Base-by-base conservation (phyloP, 2,329 filamentous ascomycete species). In the Neonectria punicea region DNA sequence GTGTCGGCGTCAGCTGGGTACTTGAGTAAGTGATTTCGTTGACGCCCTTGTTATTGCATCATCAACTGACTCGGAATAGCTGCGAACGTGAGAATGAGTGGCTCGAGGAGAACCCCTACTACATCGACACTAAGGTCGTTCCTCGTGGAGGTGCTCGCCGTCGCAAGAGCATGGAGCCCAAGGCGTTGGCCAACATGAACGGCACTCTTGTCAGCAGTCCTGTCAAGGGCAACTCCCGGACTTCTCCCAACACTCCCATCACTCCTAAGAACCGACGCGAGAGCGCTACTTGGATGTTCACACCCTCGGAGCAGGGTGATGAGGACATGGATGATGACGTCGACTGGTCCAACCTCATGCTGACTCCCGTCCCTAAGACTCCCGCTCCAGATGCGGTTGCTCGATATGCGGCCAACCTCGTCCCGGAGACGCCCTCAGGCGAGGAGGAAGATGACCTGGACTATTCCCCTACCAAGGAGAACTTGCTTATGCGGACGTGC, bases 1-100 rank as follows among this genome's bases (percentile, higher is more conserved):
- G 93, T 79, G 93, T 97, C 60, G 93, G 93, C 54, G 92, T 97
- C 51, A 90, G 90, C 69, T 97, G 93, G 93, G 92, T 96, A 59
- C 85, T 97, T 67, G 93, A 97, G 91, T 93, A 87, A 86, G 90
- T 87, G 6, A 28, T 51, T 39, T 13, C 8, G 14, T 39, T 10
- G 0, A 4, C 9, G 11, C 10, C 6, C 5, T 13, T 18, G 1
- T 54, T 51, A 51, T 51, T 57, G 16, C n/a, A 50, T 5, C 39
- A n/a, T 66, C 3, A 20, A 68, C 75, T 81, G 74, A 82, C 70
- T 14, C 13, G 3, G 5, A 5, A 20, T 61, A 93, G 91, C 71
- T 95, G 92, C 72, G 92, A 95, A 77, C 85, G 90, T 14, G 88
- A 92, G 74, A 92, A 92, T 67, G 83, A 88, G 76, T 94, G 92